Evolutionary conservation across 2,329 filamentous ascomycete species (phyloP).

Genomic region (Aspergillus tanneri): DNA sequence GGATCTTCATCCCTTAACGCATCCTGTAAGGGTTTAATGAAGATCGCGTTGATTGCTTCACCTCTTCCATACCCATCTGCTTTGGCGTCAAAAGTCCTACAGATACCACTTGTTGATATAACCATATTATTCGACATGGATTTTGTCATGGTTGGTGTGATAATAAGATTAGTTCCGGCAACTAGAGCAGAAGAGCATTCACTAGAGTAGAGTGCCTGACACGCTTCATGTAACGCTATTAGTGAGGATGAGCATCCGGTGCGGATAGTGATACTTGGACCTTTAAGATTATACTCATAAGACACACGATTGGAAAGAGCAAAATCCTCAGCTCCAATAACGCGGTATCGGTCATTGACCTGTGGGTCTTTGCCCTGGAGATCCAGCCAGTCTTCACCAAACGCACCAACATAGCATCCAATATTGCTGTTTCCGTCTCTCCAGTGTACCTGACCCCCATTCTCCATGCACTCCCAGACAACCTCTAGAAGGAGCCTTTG

Average conservation of each 20-base stretch:
- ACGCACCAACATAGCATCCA: slow-evolving; percentile 28
- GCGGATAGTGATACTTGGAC: neutral
- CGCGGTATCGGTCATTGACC: slow-evolving; percentile 16
- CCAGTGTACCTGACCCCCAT: slow-evolving; percentile 30
- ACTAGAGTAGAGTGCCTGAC: neutral
- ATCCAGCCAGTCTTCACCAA: slow-evolving; percentile 29
- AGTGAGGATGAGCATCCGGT: neutral
- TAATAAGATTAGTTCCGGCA: slow-evolving; percentile 29
- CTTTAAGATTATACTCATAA: neutral
- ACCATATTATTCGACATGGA: slow-evolving; percentile 32
- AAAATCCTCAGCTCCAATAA: slow-evolving; percentile 18
- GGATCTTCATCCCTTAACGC: slow-evolving; percentile 30
- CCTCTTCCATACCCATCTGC: slow-evolving; percentile 35
- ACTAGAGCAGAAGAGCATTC: neutral
- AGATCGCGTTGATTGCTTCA: slow-evolving; percentile 31
- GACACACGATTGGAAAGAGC: slow-evolving; percentile 13
- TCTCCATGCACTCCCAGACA: slow-evolving; percentile 35
- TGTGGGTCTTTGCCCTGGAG: slow-evolving; percentile 21
- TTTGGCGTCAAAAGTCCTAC: slow-evolving; percentile 26
- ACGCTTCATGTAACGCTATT: neutral
- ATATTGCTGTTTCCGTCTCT: slow-evolving; percentile 31
- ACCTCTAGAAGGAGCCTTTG: slow-evolving; percentile 35
- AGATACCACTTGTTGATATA: slow-evolving; percentile 31
- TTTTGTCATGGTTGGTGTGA: slow-evolving; percentile 26
- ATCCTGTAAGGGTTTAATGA: slow-evolving; percentile 27